phyloP scores from a whole-genome alignment of 1,284 basidiomycete species.

The Coniophora puteana region DNA sequence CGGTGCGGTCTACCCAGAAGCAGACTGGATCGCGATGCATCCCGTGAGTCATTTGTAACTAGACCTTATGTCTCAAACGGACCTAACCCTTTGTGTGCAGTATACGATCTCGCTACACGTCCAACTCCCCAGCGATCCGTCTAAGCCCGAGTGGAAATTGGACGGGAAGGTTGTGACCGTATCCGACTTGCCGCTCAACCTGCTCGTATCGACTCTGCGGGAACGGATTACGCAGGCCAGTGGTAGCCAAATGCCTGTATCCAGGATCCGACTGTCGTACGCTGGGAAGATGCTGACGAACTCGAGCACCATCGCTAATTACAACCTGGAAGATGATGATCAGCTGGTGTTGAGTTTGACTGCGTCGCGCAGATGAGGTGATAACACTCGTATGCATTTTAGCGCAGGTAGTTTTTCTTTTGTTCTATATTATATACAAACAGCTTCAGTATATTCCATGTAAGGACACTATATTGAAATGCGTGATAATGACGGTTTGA shows the following conservation, averaged over 20 bases:
- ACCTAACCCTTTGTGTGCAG: slow-evolving; percentile 29
- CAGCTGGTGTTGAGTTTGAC: slow-evolving; percentile 70
- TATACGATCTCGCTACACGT: slow-evolving; percentile 82
- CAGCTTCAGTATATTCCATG: slow-evolving; percentile 1
- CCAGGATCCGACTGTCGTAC: slow-evolving; percentile 75
- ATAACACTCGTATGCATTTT: slow-evolving; percentile 13
- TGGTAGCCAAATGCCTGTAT: slow-evolving; percentile 73
- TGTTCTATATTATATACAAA: slow-evolving; percentile 4
- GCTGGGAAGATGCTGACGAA: slow-evolving; percentile 84
- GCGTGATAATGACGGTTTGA: slow-evolving; percentile 14
- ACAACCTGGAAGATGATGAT: slow-evolving; percentile 91
- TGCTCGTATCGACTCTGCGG: slow-evolving; percentile 82
- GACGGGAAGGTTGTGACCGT: slow-evolving; percentile 77
- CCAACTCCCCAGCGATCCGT: slow-evolving; percentile 76
- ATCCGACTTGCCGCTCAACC: slow-evolving; percentile 75
- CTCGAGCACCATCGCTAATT: slow-evolving; percentile 74
- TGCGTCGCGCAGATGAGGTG: slow-evolving; percentile 74
- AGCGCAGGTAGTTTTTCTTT: slow-evolving; percentile 5
- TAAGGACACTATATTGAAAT: slow-evolving; percentile 9
- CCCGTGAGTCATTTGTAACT: slow-evolving; percentile 55
- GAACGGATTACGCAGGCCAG: slow-evolving; percentile 80
- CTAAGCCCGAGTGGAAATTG: slow-evolving; percentile 89
- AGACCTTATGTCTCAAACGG: background rate
- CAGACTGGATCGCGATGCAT: slow-evolving; percentile 87
- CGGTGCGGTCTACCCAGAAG: slow-evolving; percentile 76